Evolutionary conservation across 108 stramenopile species (phyloP).

Genomic region (Epithemia pelagica): DNA sequence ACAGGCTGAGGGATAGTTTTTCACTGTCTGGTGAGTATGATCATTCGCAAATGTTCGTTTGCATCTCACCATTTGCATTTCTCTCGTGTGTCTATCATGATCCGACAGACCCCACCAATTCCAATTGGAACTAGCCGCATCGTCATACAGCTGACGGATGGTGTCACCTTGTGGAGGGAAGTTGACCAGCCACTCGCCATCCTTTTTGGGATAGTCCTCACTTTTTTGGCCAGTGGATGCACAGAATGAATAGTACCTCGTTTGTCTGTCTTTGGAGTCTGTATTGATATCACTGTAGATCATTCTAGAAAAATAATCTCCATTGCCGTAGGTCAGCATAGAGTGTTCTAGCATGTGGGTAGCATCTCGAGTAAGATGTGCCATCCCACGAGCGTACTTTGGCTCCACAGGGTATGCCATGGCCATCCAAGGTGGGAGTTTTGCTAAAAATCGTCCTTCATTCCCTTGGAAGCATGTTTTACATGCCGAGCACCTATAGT

Average conservation of each 20-base stretch:
- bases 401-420: neutral
- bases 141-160: neutral
- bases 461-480: neutral
- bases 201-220: neutral
- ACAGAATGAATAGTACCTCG: neutral
- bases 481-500: neutral
- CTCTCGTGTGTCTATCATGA: neutral
- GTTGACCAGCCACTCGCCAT: neutral
- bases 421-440: neutral
- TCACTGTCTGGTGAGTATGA: neutral
- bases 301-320: neutral
- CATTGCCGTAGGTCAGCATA: neutral
- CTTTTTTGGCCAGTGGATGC: neutral
- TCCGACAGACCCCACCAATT: neutral
- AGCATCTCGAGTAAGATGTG: neutral
- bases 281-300: neutral
- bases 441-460: neutral
- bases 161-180: neutral
- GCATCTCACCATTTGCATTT: neutral
- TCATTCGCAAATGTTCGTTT: neutral
- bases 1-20: neutral
- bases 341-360: neutral
- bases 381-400: neutral
- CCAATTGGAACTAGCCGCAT: neutral
- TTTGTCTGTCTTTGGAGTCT: neutral